These are phyloP conservation scores for Backusella macrospora DNA, from an alignment of 192 early-diverging fungal genomes.

Conservation along the genomic window DNA sequence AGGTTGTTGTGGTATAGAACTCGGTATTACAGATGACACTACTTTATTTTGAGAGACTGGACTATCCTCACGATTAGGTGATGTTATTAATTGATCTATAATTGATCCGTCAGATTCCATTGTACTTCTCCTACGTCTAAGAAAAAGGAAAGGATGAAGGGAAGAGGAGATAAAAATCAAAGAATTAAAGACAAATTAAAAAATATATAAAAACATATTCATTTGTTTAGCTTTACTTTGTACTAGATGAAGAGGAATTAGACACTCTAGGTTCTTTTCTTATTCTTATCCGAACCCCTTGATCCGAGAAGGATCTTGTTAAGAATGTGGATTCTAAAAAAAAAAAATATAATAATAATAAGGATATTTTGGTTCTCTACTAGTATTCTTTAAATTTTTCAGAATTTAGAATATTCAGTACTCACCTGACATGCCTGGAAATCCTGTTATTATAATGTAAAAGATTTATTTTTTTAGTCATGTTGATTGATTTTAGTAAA, in stretches of 20 bases:
- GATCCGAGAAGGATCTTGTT: slow-evolving; percentile 88
- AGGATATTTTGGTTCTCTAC: neutral
- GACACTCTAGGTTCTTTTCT: slow-evolving; percentile 65
- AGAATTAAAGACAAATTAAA: too few species aligned
- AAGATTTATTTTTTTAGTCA: too few species aligned
- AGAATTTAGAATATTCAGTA: neutral
- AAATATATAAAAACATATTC: too few species aligned
- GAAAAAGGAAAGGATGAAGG: too few species aligned
- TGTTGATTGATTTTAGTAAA: neutral
- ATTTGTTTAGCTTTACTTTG: too few species aligned
- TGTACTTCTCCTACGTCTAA: neutral
- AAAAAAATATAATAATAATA: too few species aligned
- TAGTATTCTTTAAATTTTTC: neutral
- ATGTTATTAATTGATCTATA: neutral
- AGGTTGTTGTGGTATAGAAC: neutral
- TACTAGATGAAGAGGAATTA: neutral
- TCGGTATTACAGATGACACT: neutral
- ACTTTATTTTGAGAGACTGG: neutral
- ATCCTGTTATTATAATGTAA: neutral
- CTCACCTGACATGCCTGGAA: slow-evolving; percentile 22
- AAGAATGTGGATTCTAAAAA: slow-evolving; percentile 80
- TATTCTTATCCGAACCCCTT: slow-evolving; percentile 90
- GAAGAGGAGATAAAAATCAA: too few species aligned
- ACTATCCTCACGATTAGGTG: neutral
- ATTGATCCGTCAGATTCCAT: neutral